phyloP scores from a whole-genome alignment of 441 rosid species.

The Syzygium syzygioides region DNA sequence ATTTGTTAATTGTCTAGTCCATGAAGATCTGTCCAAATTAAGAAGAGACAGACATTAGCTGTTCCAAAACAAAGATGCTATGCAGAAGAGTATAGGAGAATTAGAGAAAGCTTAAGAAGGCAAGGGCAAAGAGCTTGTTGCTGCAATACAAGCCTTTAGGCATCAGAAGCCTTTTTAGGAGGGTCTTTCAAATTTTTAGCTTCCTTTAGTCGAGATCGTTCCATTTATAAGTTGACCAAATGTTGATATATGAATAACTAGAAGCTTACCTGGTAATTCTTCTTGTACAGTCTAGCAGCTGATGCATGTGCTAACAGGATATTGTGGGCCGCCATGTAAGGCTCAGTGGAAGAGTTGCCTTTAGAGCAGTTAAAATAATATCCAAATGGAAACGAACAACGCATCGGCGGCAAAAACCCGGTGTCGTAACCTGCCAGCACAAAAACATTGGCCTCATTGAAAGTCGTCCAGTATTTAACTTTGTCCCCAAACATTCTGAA shows the following conservation, averaged over 20 bases:
- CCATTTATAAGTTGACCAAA: background rate
- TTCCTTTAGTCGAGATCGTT: background rate
- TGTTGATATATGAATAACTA: background rate
- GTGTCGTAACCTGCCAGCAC: slow-evolving; percentile 42
- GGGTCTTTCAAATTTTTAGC: background rate
- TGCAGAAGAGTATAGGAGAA: background rate
- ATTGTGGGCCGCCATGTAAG: slow-evolving; percentile 60
- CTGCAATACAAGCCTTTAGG: background rate
- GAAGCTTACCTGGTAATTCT: slow-evolving; percentile 42
- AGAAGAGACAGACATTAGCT: background rate
- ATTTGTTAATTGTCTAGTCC: background rate
- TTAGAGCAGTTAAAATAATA: slow-evolving; percentile 20
- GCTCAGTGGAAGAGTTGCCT: slow-evolving; percentile 65
- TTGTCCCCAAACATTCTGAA: slow-evolving; percentile 13
- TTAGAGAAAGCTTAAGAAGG: background rate
- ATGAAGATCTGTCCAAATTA: background rate
- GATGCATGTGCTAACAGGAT: slow-evolving; percentile 70
- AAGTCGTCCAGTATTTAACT: slow-evolving; percentile 8
- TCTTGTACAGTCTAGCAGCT: slow-evolving; percentile 45
- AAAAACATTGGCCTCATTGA: slow-evolving; percentile 29
- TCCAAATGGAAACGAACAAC: slow-evolving; percentile 42
- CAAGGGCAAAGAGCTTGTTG: background rate
- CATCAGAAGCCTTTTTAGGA: background rate
- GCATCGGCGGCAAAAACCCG: slow-evolving; percentile 40
- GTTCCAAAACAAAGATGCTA: background rate